Base-by-base conservation (phyloP, 2,329 filamentous ascomycete species). In the Mariannaea elegans region DNA sequence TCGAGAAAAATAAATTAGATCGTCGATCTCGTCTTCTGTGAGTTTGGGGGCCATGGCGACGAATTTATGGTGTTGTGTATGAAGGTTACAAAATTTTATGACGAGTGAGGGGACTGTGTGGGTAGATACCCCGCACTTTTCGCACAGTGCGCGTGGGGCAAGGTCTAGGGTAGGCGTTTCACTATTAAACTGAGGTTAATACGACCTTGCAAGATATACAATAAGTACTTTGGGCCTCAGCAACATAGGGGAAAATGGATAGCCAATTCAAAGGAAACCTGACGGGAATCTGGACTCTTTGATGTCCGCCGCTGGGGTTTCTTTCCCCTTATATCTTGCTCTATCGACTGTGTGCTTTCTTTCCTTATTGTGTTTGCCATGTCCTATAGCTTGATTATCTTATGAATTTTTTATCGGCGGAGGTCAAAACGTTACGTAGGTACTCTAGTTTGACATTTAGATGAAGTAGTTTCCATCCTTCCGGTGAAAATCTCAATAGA, bases 1-100 rank as follows among this genome's bases (percentile, higher is more conserved):
- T 34, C 94, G 91, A 2, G 93, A 86, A 67, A 92, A 88, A 80
- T 97, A 97, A 67, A 98, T 86, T 65, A 98, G 85, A 77, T 98
- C 94, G 75, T 97, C 94, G 71, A 96, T 90, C 76, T 93, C 87
- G 52, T 97, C 94, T 73, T 91, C 88, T 48, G 86, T 85, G 47
- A 94, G 80, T 61, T 81, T 80, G 19, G 81, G 82, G 24, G 82
- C 78, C 77, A 84, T 84, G 55, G 61, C 65, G 64, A 50, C 63
- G 32, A 14, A 14, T 53, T 48, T 59, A 60, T 23, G 7, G 41
- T 60, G 60, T 61, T 62, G 60, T 57, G 49, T 32, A 41, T 63
- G 46, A 54, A 67, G 18, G 24, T 56, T 56, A 65, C 65, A 72
- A 76, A 76, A 67, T 69, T 71, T 75, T 74, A 63, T 69, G 59